Evolutionary conservation across 805 yeast species (phyloP), one percentile per base, ranked within the genome.

Genomic region (Candida manassasensis): DNA sequence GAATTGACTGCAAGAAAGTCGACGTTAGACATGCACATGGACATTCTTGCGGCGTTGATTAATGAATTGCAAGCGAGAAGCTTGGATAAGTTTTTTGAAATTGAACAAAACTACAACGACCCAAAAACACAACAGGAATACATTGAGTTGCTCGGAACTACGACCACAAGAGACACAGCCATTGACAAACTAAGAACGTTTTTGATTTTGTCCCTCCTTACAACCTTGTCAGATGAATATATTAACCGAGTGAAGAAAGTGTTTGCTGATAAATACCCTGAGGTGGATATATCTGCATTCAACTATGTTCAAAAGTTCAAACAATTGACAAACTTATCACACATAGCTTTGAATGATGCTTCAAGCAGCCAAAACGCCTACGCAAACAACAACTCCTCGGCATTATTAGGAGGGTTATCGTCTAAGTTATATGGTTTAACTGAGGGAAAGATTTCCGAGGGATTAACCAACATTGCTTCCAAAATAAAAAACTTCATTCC

Each of bases 1-100:
- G 95, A 88, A 57, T 68, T 93, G 41, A 86, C 97, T 0, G 84
- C 87, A 5, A 77, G 95, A 49, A 93, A 93, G 57, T 71, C 79
- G 35, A 78, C 87, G 21, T 81, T 93, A 48, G 99, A 93, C 63
- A 84, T 86, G 81, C 99, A 93, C 62, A 90, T 93, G 96, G 88
- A 86, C 50, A 89, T 93, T 17, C 77, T 94, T 42, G 85, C 96
- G 7, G 76, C 88, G 13, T 66, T 93, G 35, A 73, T 93, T 40
- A 79, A 81, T 52, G 87, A 88, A 45, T 69, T 93, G 41, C 93
- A 90, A 50, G 79, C 82, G n/a, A 83, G 90, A 45, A 81, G 81
- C 12, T 70, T 93, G 47, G 98, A 94, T 51, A 79, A 88, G 37
- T 84, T 89, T 48, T 93, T 90, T 57, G 97, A 93, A 61, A 79